Percentiles rank a stretch among this genome's conserved stretches.
These are phyloP conservation scores for Skeletonema tropicum DNA, from an alignment of 108 stramenopile genomes.

Conservation along the genomic window DNA sequence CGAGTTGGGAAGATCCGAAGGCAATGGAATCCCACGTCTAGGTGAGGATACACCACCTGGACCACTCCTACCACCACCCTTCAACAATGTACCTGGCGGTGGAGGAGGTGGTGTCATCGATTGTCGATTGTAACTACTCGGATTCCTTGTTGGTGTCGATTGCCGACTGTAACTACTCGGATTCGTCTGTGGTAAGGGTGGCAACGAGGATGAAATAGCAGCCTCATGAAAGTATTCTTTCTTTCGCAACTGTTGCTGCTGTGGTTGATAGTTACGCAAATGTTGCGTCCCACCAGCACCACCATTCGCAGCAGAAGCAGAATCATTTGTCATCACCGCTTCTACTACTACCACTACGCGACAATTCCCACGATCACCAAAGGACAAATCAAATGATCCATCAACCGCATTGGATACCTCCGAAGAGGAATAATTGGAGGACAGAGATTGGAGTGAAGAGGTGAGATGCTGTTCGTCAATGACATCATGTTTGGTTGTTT, in stretches of 20 bases:
- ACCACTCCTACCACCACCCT: conserved; percentile 5
- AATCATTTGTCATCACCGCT: neutral
- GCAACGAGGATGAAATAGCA: neutral
- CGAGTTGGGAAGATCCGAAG: neutral
- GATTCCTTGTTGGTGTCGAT: neutral
- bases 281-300: neutral
- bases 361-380: conserved; percentile 1
- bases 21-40: neutral
- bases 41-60: neutral
- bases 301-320: too few relatives aligned
- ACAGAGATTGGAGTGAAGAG: neutral
- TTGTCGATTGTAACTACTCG: neutral
- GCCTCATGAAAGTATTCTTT: neutral
- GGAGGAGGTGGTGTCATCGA: neutral
- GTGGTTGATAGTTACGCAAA: neutral
- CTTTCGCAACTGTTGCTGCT: neutral
- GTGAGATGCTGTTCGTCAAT: neutral
- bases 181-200: neutral
- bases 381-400: neutral
- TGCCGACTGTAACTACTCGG: neutral
- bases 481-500: neutral
- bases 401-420: neutral
- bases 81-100: neutral
- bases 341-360: neutral
- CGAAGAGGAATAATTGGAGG: neutral